A percentile compares a stretch with the other conserved stretches of the same genome.
Evolutionary conservation across 192 early-diverging fungal species (phyloP).

Genomic region (Podila horticola): DNA sequence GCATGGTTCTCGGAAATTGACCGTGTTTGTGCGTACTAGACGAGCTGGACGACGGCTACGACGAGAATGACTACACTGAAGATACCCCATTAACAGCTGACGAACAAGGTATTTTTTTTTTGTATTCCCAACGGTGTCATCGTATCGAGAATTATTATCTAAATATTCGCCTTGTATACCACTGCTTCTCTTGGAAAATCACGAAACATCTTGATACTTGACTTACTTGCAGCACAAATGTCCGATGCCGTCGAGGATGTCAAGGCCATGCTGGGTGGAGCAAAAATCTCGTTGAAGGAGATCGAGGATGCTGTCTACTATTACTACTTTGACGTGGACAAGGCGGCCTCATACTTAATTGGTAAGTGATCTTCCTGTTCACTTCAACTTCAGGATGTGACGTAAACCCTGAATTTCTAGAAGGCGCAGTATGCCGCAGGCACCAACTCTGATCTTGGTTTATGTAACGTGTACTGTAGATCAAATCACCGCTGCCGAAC

Average conservation of each 20-base stretch:
- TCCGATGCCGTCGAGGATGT: slow-evolving; percentile 68
- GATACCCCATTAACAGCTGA: slow-evolving; percentile 36
- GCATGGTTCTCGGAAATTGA: neutral
- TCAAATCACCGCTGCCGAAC: slow-evolving; percentile 1
- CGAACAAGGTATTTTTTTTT: slow-evolving; percentile 24
- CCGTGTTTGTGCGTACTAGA: slow-evolving; percentile 27
- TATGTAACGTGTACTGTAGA: neutral
- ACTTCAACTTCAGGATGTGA: neutral
- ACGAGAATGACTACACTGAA: slow-evolving; percentile 53
- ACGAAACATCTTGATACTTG: neutral
- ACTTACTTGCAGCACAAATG: slow-evolving; percentile 51
- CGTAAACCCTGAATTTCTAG: too few species aligned
- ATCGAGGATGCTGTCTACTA: slow-evolving; percentile 80
- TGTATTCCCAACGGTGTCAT: neutral
- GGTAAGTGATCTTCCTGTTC: slow-evolving; percentile 61
- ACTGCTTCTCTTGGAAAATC: neutral
- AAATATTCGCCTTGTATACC: neutral
- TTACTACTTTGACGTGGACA: slow-evolving; percentile 75
- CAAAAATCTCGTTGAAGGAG: slow-evolving; percentile 66
- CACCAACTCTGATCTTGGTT: slow-evolving; percentile 12
- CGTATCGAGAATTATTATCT: too few species aligned
- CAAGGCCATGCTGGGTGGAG: slow-evolving; percentile 65
- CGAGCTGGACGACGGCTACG: slow-evolving; percentile 52
- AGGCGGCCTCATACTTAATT: slow-evolving; percentile 72
- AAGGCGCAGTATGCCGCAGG: slow-evolving; percentile 45